Evolutionary conservation across 257 asterid species (phyloP).

Genomic region (Solanum lycopersicoides): DNA sequence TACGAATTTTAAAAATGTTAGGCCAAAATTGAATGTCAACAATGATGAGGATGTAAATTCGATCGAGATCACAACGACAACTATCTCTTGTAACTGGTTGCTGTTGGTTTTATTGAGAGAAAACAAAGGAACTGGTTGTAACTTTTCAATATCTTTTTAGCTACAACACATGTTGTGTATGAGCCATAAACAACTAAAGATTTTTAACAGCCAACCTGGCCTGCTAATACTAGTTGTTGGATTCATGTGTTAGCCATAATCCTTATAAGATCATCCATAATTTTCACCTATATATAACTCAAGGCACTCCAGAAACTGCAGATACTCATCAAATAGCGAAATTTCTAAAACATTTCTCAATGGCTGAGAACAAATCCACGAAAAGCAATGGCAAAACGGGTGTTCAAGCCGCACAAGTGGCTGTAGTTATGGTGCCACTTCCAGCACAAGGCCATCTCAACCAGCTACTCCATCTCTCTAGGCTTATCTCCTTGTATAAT

Average conservation of each 20-base stretch:
- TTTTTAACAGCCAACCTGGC: not conserved
- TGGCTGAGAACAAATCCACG: not conserved
- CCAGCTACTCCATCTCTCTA: conserved; percentile 1
- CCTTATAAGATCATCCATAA: not conserved
- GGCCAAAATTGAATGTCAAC: too few species aligned
- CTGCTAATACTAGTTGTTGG: not conserved
- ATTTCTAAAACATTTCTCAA: not conserved
- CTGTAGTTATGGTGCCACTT: not conserved
- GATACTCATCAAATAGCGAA: not conserved
- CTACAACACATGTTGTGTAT: not conserved
- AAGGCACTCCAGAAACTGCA: not conserved
- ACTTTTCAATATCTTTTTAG: not conserved
- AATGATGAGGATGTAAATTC: too few species aligned
- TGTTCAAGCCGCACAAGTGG: not conserved
- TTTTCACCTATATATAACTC: not conserved
- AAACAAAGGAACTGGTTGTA: too few species aligned
- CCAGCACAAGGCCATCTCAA: conserved; percentile 9
- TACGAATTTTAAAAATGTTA: too few species aligned
- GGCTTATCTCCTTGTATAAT: not conserved
- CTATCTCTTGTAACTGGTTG: too few species aligned
- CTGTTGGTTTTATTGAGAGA: too few species aligned
- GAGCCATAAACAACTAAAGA: not conserved
- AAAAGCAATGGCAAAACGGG: not conserved
- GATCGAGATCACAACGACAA: too few species aligned
- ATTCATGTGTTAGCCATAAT: not conserved